Evolutionary conservation across 805 yeast genomes (phyloP).

Genomic region (Cyberlindnera misumaiensis): DNA sequence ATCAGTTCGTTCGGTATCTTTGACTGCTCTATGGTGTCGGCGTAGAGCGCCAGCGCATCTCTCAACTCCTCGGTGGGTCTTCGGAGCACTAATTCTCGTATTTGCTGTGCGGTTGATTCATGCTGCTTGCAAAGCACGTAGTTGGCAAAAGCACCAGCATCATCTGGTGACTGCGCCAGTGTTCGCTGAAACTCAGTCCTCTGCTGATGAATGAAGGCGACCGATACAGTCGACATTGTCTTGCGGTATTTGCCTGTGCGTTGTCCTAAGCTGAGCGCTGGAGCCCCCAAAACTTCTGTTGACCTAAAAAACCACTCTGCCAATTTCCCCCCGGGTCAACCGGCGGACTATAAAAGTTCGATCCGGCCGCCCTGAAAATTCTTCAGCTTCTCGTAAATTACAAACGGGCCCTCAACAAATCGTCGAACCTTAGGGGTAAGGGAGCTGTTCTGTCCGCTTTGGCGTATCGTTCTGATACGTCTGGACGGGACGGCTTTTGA

Average conservation of each 20-base stretch:
- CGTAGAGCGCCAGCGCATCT: constrained; percentile 1
- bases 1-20: constrained; percentile 6
- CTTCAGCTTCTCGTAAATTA: neutral
- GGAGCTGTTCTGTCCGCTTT: neutral
- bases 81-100: neutral
- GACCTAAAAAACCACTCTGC: neutral
- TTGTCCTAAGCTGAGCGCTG: no score
- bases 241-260: no score
- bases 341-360: no score
- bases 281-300: no score
- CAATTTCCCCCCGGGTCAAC: no score
- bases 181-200: neutral
- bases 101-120: neutral
- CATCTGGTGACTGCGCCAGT: neutral
- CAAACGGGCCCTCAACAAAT: constrained; percentile 11
- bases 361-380: no score
- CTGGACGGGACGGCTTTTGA: no score
- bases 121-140: constrained; percentile 10
- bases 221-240: neutral
- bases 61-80: neutral
- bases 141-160: constrained; percentile 10
- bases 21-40: constrained; percentile 7
- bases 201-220: constrained; percentile 3
- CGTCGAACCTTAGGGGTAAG: constrained; percentile 4
- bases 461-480: neutral